A percentile compares a stretch with the other conserved stretches of the same genome.
Conservation (phyloP, 2,329 filamentous ascomycete genomes). For the Fusarium sp. region DNA sequence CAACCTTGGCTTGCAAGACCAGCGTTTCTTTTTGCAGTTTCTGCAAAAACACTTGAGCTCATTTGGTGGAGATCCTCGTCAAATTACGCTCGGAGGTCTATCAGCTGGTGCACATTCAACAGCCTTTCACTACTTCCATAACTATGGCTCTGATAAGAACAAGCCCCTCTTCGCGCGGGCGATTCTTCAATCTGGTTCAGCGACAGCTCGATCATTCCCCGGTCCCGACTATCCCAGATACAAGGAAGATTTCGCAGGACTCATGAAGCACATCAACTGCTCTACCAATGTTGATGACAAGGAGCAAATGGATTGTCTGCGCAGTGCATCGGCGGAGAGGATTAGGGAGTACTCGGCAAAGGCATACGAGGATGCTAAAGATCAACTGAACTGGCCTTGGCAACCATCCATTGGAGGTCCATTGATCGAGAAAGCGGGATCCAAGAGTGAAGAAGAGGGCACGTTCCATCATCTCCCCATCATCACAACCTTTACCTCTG, state of each 20-base stretch:
- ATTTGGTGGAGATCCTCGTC: not conserved
- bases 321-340: not conserved
- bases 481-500: slow-evolving; percentile 1
- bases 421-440: slow-evolving; percentile 1
- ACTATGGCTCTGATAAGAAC: not conserved
- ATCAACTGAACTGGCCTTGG: slow-evolving; percentile 17
- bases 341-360: slow-evolving; percentile 5
- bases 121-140: slow-evolving; percentile 11
- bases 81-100: slow-evolving; percentile 2
- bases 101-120: slow-evolving; percentile 15
- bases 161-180: slow-evolving; percentile 1
- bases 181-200: slow-evolving; percentile 9
- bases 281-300: not conserved
- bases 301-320: slow-evolving; percentile 3
- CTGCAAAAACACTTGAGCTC: not conserved
- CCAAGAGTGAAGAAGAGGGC: not conserved
- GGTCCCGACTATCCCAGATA: slow-evolving; percentile 3
- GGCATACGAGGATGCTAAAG: slow-evolving; percentile 5
- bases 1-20: not conserved
- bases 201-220: slow-evolving; percentile 4
- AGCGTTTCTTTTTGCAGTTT: not conserved
- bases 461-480: slow-evolving; percentile 7
- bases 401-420: slow-evolving; percentile 9
- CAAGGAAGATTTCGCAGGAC: not conserved
- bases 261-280: slow-evolving; percentile 2